phyloP scores from a whole-genome alignment of 179 eudicot genomes.

The Actinidia arguta region DNA sequence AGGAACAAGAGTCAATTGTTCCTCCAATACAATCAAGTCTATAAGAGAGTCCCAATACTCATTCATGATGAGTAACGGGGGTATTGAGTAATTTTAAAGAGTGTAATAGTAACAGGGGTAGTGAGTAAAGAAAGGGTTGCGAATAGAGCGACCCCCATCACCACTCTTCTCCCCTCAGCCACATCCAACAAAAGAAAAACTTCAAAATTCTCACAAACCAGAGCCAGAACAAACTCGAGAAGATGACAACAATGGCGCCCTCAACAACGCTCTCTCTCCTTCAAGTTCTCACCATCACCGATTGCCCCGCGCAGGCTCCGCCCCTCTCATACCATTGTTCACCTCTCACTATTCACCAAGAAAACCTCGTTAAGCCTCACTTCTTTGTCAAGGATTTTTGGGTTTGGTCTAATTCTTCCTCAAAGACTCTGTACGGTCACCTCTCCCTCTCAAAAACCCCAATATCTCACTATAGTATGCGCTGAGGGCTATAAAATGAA shows the following conservation, averaged over 20 bases:
- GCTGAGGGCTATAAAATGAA: conserved; percentile 94
- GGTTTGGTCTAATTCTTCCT: conserved; percentile 39
- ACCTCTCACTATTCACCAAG: conserved; percentile 19
- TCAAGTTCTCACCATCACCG: neutral
- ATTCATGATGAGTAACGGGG: no score
- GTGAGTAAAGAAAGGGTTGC: no score
- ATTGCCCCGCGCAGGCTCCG: conserved; percentile 19
- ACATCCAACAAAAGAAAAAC: no score
- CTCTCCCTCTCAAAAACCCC: conserved; percentile 30
- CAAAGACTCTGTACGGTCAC: conserved; percentile 24
- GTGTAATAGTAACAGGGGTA: no score
- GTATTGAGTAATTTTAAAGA: no score
- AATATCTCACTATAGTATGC: conserved; percentile 59
- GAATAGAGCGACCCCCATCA: no score
- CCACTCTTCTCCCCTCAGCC: neutral
- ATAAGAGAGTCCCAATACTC: no score
- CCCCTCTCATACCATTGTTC: conserved; percentile 22
- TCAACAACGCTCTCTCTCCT: conserved; percentile 16
- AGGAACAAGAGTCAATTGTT: no score
- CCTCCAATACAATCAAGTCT: no score
- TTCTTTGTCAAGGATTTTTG: conserved; percentile 53
- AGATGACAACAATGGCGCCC: conserved; percentile 33
- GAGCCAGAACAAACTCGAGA: neutral
- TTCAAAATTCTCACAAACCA: neutral
- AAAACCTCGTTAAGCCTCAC: conserved; percentile 31